These are phyloP conservation scores for Trichoderma atrobrunneum DNA, from an alignment of 2,329 filamentous ascomycete species.

Conservation along the genomic window DNA sequence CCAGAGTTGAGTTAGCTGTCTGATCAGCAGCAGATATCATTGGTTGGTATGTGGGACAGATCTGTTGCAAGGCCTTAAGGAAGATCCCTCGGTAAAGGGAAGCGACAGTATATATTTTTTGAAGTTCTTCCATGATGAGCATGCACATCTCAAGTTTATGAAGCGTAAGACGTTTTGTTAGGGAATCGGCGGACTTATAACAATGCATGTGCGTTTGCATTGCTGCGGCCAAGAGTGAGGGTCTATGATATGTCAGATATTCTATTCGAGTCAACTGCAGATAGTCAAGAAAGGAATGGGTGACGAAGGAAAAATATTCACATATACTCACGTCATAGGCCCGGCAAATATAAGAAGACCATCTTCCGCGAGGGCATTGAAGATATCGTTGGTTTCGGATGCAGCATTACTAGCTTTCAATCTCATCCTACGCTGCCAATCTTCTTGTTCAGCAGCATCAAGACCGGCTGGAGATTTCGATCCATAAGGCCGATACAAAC, in stretches of 20 bases:
- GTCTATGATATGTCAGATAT: not conserved
- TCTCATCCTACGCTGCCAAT: not conserved
- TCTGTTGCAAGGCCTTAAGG: not conserved
- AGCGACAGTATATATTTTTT: not conserved
- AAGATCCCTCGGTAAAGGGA: not conserved
- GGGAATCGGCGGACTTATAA: not conserved
- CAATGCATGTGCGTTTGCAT: not conserved
- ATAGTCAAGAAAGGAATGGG: not conserved
- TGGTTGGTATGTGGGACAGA: not conserved
- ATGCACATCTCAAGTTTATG: not conserved
- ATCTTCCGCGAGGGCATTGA: not conserved
- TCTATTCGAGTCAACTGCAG: not conserved
- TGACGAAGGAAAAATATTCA: not conserved
- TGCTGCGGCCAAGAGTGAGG: not conserved
- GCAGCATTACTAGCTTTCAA: not conserved
- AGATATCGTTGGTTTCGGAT: not conserved
- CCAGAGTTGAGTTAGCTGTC: not conserved
- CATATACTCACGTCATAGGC: not conserved
- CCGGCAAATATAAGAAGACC: not conserved
- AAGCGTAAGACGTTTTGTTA: not conserved
- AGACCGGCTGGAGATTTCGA: not conserved
- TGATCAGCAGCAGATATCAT: not conserved
- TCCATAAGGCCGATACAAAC: not conserved
- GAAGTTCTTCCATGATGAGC: not conserved
- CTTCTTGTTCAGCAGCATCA: not conserved